Evolutionary conservation across 805 yeast genomes (phyloP).

Genomic region (Metschnikowia anglica): DNA sequence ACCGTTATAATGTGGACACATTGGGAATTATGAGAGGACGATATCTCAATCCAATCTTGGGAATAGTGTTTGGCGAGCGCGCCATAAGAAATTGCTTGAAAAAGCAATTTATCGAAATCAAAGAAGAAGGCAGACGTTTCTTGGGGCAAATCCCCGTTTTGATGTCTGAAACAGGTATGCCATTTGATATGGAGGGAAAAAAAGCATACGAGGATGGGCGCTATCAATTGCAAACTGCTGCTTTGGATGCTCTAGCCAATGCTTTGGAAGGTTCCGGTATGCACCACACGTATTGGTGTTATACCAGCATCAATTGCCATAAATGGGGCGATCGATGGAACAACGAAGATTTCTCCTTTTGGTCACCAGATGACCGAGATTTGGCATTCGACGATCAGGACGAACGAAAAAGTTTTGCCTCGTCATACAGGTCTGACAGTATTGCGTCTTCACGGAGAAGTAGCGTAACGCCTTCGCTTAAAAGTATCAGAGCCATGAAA

Average conservation of each 20-base stretch:
- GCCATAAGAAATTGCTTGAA: constrained; percentile 72
- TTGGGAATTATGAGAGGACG: constrained; percentile 80
- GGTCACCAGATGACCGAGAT: constrained; percentile 63
- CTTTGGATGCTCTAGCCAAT: constrained; percentile 75
- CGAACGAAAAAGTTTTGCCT: constrained; percentile 3
- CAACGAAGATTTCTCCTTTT: constrained; percentile 88
- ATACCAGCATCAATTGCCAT: constrained; percentile 70
- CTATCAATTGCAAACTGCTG: constrained; percentile 72
- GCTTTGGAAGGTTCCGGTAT: constrained; percentile 76
- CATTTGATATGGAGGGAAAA: constrained; percentile 89
- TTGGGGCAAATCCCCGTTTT: constrained; percentile 75
- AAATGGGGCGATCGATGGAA: constrained; percentile 92
- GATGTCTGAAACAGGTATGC: constrained; percentile 96
- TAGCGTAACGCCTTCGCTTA: constrained; percentile 18
- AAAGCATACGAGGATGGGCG: constrained; percentile 65
- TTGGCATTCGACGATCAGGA: constrained; percentile 21
- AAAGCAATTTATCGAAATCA: constrained; percentile 66
- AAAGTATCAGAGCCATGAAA: constrained; percentile 11
- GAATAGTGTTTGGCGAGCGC: constrained; percentile 78
- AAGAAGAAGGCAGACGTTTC: constrained; percentile 56
- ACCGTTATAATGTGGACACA: constrained; percentile 80
- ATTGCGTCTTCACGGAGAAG: constrained; percentile 12
- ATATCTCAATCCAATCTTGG: constrained; percentile 69
- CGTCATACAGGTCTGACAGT: constrained; percentile 9
- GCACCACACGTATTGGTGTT: constrained; percentile 85